Conservation (phyloP, 139 green algal genomes). For the Coelastrella sp. region DNA sequence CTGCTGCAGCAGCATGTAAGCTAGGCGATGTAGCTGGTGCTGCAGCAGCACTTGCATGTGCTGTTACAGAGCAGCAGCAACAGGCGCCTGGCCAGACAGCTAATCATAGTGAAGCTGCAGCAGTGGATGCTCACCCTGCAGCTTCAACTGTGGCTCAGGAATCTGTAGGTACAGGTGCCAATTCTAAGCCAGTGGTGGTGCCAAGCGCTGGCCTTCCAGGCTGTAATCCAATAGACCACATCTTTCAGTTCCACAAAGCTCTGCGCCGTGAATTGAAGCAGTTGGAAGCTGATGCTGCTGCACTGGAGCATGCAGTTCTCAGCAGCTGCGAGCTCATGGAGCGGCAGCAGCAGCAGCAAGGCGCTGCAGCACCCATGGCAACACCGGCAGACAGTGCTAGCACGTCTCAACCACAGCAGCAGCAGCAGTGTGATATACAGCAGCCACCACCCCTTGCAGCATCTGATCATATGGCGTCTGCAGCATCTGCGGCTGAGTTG, state of each 20-base stretch:
- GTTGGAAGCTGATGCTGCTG: slow-evolving; percentile 83
- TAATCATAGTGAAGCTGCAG: background rate
- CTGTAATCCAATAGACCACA: slow-evolving; percentile 96
- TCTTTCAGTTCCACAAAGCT: slow-evolving; percentile 95
- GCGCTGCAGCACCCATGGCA: background rate
- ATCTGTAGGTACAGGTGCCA: too few relatives aligned
- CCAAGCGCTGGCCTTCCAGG: background rate
- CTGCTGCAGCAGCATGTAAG: background rate
- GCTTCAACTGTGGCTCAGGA: too few relatives aligned
- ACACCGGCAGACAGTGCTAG: background rate
- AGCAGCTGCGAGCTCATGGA: slow-evolving; percentile 20
- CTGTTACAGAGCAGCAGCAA: slow-evolving; percentile 26
- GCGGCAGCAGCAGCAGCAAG: slow-evolving; percentile 36
- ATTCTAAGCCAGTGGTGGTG: too few relatives aligned
- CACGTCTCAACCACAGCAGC: slow-evolving; percentile 3
- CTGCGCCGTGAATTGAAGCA: slow-evolving; percentile 83
- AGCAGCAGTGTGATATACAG: background rate
- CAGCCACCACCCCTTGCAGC: background rate
- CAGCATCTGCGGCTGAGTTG: background rate
- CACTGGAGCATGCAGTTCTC: slow-evolving; percentile 59
- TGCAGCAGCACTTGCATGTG: slow-evolving; percentile 20
- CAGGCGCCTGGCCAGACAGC: background rate
- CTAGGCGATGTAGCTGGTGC: slow-evolving; percentile 8
- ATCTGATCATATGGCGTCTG: background rate
- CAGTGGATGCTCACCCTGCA: too few relatives aligned